These are phyloP conservation scores for Fraxinus greggii DNA, from an alignment of 305 asterid species.

Conservation along the genomic window DNA sequence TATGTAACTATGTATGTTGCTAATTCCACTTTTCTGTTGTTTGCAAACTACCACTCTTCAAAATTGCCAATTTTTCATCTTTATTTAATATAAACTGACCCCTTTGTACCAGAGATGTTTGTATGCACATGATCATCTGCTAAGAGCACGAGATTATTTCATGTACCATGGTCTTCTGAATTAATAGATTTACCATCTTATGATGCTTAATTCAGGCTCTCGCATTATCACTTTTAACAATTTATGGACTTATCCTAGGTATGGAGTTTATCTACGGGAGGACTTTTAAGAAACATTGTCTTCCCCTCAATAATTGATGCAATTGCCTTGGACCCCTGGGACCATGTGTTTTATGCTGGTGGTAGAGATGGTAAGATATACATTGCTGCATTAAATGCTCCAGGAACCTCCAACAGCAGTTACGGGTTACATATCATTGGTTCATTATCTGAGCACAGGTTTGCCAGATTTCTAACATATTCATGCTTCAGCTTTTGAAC, in stretches of 20 bases:
- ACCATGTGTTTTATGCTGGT: constrained; percentile 87
- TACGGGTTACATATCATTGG: constrained; percentile 65
- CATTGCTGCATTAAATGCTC: constrained; percentile 68
- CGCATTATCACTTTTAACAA: constrained; percentile 3
- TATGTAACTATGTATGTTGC: not conserved
- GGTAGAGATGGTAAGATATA: constrained; percentile 89
- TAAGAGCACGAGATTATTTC: not conserved
- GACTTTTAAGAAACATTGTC: constrained; percentile 55
- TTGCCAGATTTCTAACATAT: constrained; percentile 9
- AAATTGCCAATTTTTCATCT: not conserved
- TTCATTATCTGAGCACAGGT: constrained; percentile 78
- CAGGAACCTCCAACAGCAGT: constrained; percentile 41
- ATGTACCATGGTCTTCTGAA: not conserved
- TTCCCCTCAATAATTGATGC: constrained; percentile 83
- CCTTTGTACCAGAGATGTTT: not conserved
- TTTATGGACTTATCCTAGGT: constrained; percentile 43
- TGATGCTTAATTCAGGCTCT: constrained; percentile 13
- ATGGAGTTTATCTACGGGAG: constrained; percentile 82
- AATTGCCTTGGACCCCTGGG: constrained; percentile 72
- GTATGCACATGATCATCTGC: not conserved
- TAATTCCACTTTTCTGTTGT: constrained; percentile 8
- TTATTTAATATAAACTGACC: not conserved
- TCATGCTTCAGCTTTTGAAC: constrained; percentile 4
- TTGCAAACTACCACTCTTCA: not conserved
- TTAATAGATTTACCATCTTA: not conserved